Evolutionary conservation across 2,329 filamentous ascomycete species (phyloP).

Genomic region (Neonectria ditissima): DNA sequence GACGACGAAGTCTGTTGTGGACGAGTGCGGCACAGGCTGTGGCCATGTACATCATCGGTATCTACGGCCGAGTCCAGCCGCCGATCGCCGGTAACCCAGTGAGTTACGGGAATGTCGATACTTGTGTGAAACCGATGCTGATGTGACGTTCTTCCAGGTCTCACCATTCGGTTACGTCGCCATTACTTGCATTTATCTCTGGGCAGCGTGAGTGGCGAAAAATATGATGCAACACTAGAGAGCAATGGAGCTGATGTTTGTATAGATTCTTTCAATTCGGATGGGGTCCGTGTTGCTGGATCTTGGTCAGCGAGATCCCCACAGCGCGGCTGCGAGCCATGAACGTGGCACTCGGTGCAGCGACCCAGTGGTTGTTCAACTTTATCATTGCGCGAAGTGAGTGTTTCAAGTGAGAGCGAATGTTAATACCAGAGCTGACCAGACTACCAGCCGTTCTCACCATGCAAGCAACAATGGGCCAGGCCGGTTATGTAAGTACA

Average conservation of each 20-base stretch:
- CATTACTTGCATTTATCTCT: slow-evolving; percentile 78
- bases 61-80: slow-evolving; percentile 73
- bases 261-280: slow-evolving; percentile 72
- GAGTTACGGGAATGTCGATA: slow-evolving; percentile 27
- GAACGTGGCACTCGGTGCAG: slow-evolving; percentile 76
- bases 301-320: slow-evolving; percentile 76
- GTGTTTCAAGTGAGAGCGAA: slow-evolving; percentile 21
- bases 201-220: slow-evolving; percentile 61
- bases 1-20: slow-evolving; percentile 70
- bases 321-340: slow-evolving; percentile 73
- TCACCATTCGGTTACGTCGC: slow-evolving; percentile 77
- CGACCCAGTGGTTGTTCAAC: slow-evolving; percentile 80
- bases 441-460: slow-evolving; percentile 65
- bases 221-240: not conserved
- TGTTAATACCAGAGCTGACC: not conserved
- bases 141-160: slow-evolving; percentile 51
- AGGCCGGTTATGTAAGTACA: slow-evolving; percentile 54
- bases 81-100: slow-evolving; percentile 64
- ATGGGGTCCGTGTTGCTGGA: slow-evolving; percentile 80
- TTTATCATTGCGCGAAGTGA: slow-evolving; percentile 73
- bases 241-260: slow-evolving; percentile 31
- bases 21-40: slow-evolving; percentile 71
- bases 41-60: slow-evolving; percentile 77
- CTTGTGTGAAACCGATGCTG: not conserved
- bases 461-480: slow-evolving; percentile 70